Base-by-base conservation (phyloP, 495 filamentous ascomycete species). In the Lophiotrema nucula region DNA sequence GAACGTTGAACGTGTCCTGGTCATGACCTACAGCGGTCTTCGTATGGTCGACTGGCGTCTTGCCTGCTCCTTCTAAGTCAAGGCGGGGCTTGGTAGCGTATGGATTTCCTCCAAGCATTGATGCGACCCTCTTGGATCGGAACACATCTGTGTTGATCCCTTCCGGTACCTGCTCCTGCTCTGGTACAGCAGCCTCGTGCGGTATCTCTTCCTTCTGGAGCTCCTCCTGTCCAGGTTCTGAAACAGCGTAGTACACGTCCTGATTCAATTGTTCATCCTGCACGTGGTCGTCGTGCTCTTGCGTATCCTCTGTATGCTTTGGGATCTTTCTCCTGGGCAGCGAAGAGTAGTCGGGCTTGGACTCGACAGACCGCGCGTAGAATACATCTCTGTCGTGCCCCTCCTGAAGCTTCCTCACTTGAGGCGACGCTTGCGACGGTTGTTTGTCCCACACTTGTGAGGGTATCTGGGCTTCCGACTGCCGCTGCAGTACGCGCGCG, bases 111-210 rank as follows among this genome's bases (percentile, higher is more conserved):
- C 69, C 69, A 5, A 89, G 68, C 66, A 81, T 74, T 43, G 76
- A 74, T 23, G 84, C 81, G 12, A 87, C 81, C 51, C 73, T 75
- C 0, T 80, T 79, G 44, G 78, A 86, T 21, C 80, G 77, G 64
- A 88, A 88, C 4, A 88, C 66, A 56, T 80, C 79, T 25, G 76
- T 78, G 67, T 85, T 78, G 66, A 84, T 73, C 35, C 81, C 81
- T 26, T 85, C 79, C 13, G 80, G 72, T 28, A 78, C 47, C 47
- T 79, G 72, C 26, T 80, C 71, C 53, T 77, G 69, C 27, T 67
- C 63, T n/a, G 70, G 60, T 16, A 68, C 47, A 48, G 66, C 63
- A 10, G 27, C 58, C 48, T 48, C 59, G 31, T 22, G 67, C 18
- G 55, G 63, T 15, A 50, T 67, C 51, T 26, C 33, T 45, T 66